Percentiles rank a stretch among this genome's conserved stretches.
phyloP scores from a whole-genome alignment of 1,139 yeast genomes.

The Pichia sp. region DNA sequence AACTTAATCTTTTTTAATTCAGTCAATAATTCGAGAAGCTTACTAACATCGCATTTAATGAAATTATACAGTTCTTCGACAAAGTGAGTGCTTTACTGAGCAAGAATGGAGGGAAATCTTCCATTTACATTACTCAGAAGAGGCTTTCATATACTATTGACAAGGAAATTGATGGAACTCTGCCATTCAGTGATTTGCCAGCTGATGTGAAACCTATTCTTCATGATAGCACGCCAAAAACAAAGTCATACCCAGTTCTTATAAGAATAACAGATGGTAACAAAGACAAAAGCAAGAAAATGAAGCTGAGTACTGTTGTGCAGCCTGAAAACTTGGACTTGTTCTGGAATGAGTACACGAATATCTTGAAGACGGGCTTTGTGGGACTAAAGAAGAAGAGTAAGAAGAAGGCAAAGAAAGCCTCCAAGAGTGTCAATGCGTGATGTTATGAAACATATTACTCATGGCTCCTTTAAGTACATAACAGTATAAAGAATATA shows the following conservation, averaged over 20 bases:
- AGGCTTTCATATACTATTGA: slow-evolving; percentile 25
- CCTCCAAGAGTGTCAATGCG: slow-evolving; percentile 7
- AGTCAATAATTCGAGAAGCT: no score
- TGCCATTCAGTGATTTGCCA: slow-evolving; percentile 14
- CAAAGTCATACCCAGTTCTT: slow-evolving; percentile 38
- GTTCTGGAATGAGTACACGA: slow-evolving; percentile 25
- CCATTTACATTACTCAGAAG: slow-evolving; percentile 39
- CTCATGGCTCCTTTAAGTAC: no score
- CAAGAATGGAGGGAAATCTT: slow-evolving; percentile 32
- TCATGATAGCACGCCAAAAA: slow-evolving; percentile 6
- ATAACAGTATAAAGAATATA: no score
- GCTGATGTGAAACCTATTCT: slow-evolving; percentile 11
- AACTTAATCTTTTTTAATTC: no score
- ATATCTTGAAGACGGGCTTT: slow-evolving; percentile 21
- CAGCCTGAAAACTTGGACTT: slow-evolving; percentile 21
- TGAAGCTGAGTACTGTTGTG: slow-evolving; percentile 25
- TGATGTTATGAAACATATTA: no score
- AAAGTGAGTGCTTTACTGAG: slow-evolving; percentile 27
- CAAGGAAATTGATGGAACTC: slow-evolving; percentile 16
- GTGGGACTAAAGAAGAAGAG: slow-evolving; percentile 22
- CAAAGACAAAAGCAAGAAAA: slow-evolving; percentile 23
- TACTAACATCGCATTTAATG: no score
- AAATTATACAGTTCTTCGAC: slow-evolving; percentile 30
- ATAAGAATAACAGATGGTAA: slow-evolving; percentile 59
- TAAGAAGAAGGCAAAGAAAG: slow-evolving; percentile 22